These are phyloP conservation scores for Cephaloascus albidus DNA, from an alignment of 805 yeast genomes.

Conservation along the genomic window DNA sequence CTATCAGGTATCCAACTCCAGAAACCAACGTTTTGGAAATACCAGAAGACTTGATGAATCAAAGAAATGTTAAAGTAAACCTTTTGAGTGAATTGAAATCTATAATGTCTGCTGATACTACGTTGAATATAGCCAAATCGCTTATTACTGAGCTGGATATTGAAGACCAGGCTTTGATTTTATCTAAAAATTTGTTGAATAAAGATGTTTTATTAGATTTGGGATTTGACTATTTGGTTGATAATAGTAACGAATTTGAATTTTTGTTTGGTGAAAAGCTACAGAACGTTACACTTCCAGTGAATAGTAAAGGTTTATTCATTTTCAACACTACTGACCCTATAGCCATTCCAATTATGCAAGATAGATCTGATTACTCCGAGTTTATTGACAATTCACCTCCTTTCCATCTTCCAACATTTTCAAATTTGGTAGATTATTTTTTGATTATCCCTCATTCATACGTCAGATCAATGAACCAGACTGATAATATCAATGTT, in stretches of 20 bases:
- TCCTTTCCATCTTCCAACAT: conserved; percentile 29
- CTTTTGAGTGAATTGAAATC: not conserved
- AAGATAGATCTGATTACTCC: conserved; percentile 9
- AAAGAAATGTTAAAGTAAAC: too few relatives aligned
- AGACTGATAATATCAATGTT: not conserved
- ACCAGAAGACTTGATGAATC: not conserved
- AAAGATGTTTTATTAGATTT: conserved; percentile 10
- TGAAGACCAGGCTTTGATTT: conserved; percentile 11
- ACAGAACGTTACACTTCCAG: conserved; percentile 17
- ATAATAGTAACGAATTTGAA: conserved; percentile 12
- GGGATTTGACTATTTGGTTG: conserved; percentile 13
- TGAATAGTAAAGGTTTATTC: conserved; percentile 22
- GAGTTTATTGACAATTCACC: conserved; percentile 17
- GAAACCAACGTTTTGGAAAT: too few relatives aligned
- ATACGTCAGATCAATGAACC: not conserved
- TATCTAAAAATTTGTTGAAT: conserved; percentile 16
- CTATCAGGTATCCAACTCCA: too few relatives aligned
- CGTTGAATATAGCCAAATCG: not conserved
- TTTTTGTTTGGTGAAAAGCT: conserved; percentile 6
- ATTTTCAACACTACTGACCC: conserved; percentile 23
- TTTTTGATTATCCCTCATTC: conserved; percentile 26
- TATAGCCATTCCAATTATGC: conserved; percentile 5
- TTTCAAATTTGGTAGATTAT: conserved; percentile 24
- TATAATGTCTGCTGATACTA: not conserved
- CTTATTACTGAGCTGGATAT: not conserved